These are phyloP conservation scores for Helianthus annuus DNA, from an alignment of 129 eudicot genomes.

Conservation along the genomic window HanXRQr2.0-SUNRISE NC_035435.2:162683816-162684315, in stretches of 20 bases:
- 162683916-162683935: slow-evolving; percentile 20
- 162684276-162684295: slow-evolving; percentile 38
- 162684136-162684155: background rate
- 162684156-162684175: background rate
- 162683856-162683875: slow-evolving; percentile 17
- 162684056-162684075: background rate
- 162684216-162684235: slow-evolving; percentile 32
- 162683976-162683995: background rate
- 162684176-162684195: background rate
- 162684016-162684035: background rate
- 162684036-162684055: slow-evolving; percentile 2
- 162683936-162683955: background rate
- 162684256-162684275: slow-evolving; percentile 19
- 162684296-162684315: slow-evolving; percentile 30
- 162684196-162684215: slow-evolving; percentile 21
- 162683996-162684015: slow-evolving; percentile 4
- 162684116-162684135: too few relatives aligned
- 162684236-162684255: slow-evolving; percentile 25
- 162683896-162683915: slow-evolving; percentile 44
- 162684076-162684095: background rate
- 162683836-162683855: background rate
- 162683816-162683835: slow-evolving; percentile 2
- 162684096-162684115: background rate
- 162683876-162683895: slow-evolving; percentile 35
- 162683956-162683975: slow-evolving; percentile 6